phyloP scores from a whole-genome alignment of 768 basidiomycete species.

The Boletus vinaceobasis region DNA sequence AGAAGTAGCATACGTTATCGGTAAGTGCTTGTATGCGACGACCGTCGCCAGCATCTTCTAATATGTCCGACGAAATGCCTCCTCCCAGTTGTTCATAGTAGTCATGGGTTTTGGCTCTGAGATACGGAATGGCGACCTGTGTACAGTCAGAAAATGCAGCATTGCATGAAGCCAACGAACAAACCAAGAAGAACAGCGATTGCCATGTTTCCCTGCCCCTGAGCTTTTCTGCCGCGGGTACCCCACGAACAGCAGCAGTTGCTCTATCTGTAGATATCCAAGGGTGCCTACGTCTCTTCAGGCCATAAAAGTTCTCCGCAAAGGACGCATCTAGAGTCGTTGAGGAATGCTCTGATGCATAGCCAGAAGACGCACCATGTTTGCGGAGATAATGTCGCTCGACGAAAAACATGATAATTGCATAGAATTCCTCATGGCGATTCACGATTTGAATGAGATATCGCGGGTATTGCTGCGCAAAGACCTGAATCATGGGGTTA shows the following conservation, averaged over 20 bases:
- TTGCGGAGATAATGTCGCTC: slow-evolving; percentile 88
- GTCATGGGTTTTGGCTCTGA: slow-evolving; percentile 86
- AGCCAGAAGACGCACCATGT: slow-evolving; percentile 55
- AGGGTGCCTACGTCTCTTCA: slow-evolving; percentile 75
- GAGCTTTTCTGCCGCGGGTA: slow-evolving; percentile 64
- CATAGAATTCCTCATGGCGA: slow-evolving; percentile 95
- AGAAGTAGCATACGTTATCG: slow-evolving; percentile 45
- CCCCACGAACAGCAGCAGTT: slow-evolving; percentile 60
- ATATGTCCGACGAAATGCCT: slow-evolving; percentile 62
- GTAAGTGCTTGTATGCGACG: slow-evolving; percentile 45
- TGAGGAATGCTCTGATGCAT: background rate
- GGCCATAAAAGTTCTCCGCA: slow-evolving; percentile 92
- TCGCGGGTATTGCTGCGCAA: slow-evolving; percentile 91
- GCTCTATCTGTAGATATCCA: slow-evolving; percentile 69
- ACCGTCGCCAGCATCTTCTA: slow-evolving; percentile 49
- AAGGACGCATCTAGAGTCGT: slow-evolving; percentile 76
- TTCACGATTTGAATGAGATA: slow-evolving; percentile 91
- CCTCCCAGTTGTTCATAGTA: slow-evolving; percentile 90
- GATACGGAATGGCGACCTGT: slow-evolving; percentile 81
- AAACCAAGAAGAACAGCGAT: slow-evolving; percentile 77
- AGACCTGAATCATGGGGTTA: slow-evolving; percentile 54
- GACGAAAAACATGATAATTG: slow-evolving; percentile 80
- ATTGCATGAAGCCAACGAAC: slow-evolving; percentile 23
- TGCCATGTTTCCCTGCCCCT: slow-evolving; percentile 64
- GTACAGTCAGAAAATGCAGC: background rate